phyloP scores from a whole-genome alignment of 2,329 filamentous ascomycete species.

The Paramyrothecium roridum region DNA sequence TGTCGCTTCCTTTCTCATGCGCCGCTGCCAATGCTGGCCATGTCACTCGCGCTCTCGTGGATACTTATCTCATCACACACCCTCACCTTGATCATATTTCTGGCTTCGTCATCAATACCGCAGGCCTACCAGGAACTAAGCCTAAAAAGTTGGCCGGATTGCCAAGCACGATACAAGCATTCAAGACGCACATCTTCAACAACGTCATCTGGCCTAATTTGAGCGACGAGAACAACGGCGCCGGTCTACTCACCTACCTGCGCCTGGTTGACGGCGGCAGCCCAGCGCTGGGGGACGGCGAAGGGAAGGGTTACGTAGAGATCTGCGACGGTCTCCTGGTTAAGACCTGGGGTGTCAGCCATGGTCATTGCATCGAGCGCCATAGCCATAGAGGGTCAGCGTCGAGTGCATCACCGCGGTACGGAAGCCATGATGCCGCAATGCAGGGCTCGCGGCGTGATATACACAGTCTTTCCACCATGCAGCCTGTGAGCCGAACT shows the following conservation, averaged over 20 bases:
- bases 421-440: constrained; percentile 45
- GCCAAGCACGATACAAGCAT: constrained; percentile 83
- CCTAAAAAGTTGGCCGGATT: constrained; percentile 86
- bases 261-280: constrained; percentile 87
- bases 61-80: constrained; percentile 90
- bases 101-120: constrained; percentile 90
- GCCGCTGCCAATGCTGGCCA: constrained; percentile 77
- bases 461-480: constrained; percentile 16
- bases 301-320: constrained; percentile 80
- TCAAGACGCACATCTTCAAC: constrained; percentile 96
- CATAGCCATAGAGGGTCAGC: constrained; percentile 60
- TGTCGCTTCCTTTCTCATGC: constrained; percentile 65
- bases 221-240: constrained; percentile 92
- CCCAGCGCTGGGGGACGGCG: constrained; percentile 75
- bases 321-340: constrained; percentile 86
- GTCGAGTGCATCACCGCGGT: constrained; percentile 48
- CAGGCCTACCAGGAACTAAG: constrained; percentile 73
- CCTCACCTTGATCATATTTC: constrained; percentile 95
- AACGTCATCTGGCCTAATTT: constrained; percentile 97
- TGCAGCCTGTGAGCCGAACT: constrained; percentile 9
- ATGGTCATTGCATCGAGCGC: constrained; percentile 81
- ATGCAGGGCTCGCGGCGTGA: constrained; percentile 23
- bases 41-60: constrained; percentile 75
- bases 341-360: constrained; percentile 82
- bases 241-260: constrained; percentile 87